Base-by-base conservation (phyloP, 139 green algal species). In the Axilococcus clingmanii region DNA sequence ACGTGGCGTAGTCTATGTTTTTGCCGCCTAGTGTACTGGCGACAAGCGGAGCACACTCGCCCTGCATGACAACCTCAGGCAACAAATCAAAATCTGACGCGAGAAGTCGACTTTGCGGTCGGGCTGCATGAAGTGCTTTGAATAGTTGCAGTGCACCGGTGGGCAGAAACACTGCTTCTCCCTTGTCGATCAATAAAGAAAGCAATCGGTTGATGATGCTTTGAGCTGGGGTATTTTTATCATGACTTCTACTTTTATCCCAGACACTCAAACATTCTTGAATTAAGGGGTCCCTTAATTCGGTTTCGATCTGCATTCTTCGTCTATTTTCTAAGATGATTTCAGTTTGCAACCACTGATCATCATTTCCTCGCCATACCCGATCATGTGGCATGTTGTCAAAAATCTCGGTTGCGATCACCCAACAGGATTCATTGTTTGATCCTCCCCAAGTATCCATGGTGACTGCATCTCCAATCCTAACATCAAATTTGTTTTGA, bases 321-420 rank as follows among this genome's bases (percentile, higher is more conserved):
- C n/a, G n/a, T n/a, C n/a, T n/a, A n/a, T n/a, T n/a, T n/a, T n/a
- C n/a, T n/a, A n/a, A n/a, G n/a, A n/a, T n/a, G n/a, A n/a, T n/a
- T n/a, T n/a, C n/a, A n/a, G n/a, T n/a, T n/a, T n/a, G n/a, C n/a
- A n/a, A n/a, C n/a, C n/a, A n/a, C n/a, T n/a, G n/a, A n/a, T n/a
- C n/a, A n/a, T n/a, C n/a, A n/a, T n/a, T n/a, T n/a, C n/a, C n/a
- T n/a, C n/a, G n/a, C n/a, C 34, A 52, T 34, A 54, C 33, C 22
- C 53, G 65, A 63, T 88, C 79, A 42, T 88, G 79, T 14, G 79
- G 64, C 37, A 94, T 52, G 70, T 95, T 95, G 68, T 95, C 86
- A 49, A 94, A 66, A 46, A 95, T 83, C 71, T 95, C 83, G 61
- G 80, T 80, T 48, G 64, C 68, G 12, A 89, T 38, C 20, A 92